These are phyloP conservation scores for Drechslerella coelobrocha DNA, from an alignment of 2,329 filamentous ascomycete species.

Conservation along the genomic window DNA sequence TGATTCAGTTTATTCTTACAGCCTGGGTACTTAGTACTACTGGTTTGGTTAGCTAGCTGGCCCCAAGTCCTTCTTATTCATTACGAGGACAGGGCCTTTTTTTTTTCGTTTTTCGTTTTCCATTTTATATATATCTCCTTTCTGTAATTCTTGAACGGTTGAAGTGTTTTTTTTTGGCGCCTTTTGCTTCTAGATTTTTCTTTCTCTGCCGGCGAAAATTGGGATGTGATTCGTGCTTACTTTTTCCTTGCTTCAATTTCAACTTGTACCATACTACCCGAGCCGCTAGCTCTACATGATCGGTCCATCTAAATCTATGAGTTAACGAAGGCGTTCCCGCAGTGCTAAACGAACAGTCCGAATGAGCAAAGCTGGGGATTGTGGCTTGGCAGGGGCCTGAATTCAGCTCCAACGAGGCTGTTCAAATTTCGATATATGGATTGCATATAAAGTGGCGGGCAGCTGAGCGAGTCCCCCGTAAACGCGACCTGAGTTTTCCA, in stretches of 20 bases:
- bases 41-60: slow-evolving; percentile 17
- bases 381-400: too few relatives aligned
- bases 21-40: neutral
- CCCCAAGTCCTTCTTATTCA: slow-evolving; percentile 15
- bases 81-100: slow-evolving; percentile 8
- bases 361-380: too few relatives aligned
- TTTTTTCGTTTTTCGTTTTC: slow-evolving; percentile 16
- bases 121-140: slow-evolving; percentile 8
- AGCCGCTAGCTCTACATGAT: neutral
- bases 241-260: neutral
- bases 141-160: slow-evolving; percentile 23
- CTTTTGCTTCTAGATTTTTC: slow-evolving; percentile 23
- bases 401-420: too few relatives aligned
- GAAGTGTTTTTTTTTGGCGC: slow-evolving; percentile 13
- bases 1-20: neutral
- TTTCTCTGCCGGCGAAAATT: slow-evolving; percentile 33
- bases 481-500: too few relatives aligned
- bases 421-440: too few relatives aligned
- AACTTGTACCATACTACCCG: slow-evolving; percentile 12
- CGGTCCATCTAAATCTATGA: neutral
- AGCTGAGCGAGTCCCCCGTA: too few relatives aligned
- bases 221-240: neutral
- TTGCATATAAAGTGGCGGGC: too few relatives aligned
- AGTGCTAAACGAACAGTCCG: too few relatives aligned
- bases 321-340: neutral